These are phyloP conservation scores for Wickerhamiella hasegawae DNA, from an alignment of 805 yeast genomes.

Conservation along the genomic window DNA sequence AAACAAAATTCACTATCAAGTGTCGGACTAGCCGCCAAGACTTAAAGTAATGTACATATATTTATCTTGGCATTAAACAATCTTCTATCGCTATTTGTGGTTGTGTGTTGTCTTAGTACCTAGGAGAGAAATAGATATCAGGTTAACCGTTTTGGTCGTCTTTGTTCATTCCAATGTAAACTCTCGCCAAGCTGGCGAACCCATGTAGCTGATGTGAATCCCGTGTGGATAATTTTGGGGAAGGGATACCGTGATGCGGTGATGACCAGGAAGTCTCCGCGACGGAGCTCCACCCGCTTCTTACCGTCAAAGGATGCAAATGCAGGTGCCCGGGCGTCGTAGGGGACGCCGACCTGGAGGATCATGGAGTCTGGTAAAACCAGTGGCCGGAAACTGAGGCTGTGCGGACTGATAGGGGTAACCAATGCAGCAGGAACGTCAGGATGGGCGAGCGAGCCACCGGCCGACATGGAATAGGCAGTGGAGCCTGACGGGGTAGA, in stretches of 20 bases:
- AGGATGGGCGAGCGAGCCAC: constrained; percentile 90
- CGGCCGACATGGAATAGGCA: constrained; percentile 88
- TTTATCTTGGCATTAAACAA: too few relatives aligned
- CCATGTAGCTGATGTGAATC: constrained; percentile 50
- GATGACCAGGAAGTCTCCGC: constrained; percentile 75
- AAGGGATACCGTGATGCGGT: constrained; percentile 83
- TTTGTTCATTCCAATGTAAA: constrained; percentile 86
- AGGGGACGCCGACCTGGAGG: constrained; percentile 67
- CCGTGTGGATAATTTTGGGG: constrained; percentile 61
- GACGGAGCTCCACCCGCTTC: constrained; percentile 58
- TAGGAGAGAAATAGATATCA: too few relatives aligned
- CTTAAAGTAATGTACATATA: too few relatives aligned
- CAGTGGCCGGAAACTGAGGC: constrained; percentile 82
- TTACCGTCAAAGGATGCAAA: constrained; percentile 97
- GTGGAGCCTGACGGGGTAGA: constrained; percentile 97
- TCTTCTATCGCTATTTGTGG: too few relatives aligned
- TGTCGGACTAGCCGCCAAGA: too few relatives aligned
- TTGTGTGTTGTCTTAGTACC: too few relatives aligned
- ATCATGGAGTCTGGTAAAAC: constrained; percentile 87
- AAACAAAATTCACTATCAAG: not conserved
- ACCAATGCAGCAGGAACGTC: constrained; percentile 83
- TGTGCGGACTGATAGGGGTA: constrained; percentile 94
- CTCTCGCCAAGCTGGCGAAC: constrained; percentile 59
- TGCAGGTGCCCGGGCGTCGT: constrained; percentile 71
- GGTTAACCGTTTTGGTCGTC: constrained; percentile 50